These are phyloP conservation scores for Pseudogymnoascus pannorum DNA, from an alignment of 2,329 filamentous ascomycete species.

Conservation along the genomic window DNA sequence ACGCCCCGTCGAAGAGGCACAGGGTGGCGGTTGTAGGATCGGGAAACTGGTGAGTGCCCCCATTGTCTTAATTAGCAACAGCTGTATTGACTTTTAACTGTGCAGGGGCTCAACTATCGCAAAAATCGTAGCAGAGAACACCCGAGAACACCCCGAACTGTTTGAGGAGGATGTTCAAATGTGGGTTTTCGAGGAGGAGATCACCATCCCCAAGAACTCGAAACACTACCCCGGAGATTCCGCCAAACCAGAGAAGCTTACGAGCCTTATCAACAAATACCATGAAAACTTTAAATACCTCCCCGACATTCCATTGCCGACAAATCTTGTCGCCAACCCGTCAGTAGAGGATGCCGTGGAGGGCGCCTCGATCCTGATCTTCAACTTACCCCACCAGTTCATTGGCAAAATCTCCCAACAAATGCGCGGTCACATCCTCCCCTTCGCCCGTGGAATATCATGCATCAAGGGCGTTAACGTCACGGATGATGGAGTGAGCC, in stretches of 20 bases:
- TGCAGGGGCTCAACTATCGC: constrained; percentile 88
- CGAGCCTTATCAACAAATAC: constrained; percentile 77
- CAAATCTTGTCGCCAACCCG: constrained; percentile 78
- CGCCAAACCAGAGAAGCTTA: constrained; percentile 75
- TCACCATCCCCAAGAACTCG: constrained; percentile 64
- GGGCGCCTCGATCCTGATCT: constrained; percentile 81
- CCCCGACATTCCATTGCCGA: constrained; percentile 73
- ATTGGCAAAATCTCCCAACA: constrained; percentile 80
- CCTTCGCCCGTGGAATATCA: constrained; percentile 86
- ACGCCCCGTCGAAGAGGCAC: constrained; percentile 63
- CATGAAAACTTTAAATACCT: constrained; percentile 99
- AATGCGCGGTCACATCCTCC: constrained; percentile 80
- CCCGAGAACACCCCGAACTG: constrained; percentile 64
- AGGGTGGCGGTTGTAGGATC: constrained; percentile 92
- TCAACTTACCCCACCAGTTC: constrained; percentile 96
- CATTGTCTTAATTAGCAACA: neutral
- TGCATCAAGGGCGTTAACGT: constrained; percentile 99
- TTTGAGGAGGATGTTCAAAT: constrained; percentile 91
- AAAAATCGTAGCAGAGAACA: constrained; percentile 95
- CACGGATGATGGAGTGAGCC: constrained; percentile 71
- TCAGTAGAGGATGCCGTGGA: constrained; percentile 73
- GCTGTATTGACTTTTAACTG: neutral
- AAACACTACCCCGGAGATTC: constrained; percentile 56
- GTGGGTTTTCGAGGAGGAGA: constrained; percentile 97
- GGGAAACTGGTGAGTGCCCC: constrained; percentile 72